A percentile compares a stretch with the other conserved stretches of the same genome.
Conservation (phyloP, 495 filamentous ascomycete species). For the Elasticomyces elasticus region DNA sequence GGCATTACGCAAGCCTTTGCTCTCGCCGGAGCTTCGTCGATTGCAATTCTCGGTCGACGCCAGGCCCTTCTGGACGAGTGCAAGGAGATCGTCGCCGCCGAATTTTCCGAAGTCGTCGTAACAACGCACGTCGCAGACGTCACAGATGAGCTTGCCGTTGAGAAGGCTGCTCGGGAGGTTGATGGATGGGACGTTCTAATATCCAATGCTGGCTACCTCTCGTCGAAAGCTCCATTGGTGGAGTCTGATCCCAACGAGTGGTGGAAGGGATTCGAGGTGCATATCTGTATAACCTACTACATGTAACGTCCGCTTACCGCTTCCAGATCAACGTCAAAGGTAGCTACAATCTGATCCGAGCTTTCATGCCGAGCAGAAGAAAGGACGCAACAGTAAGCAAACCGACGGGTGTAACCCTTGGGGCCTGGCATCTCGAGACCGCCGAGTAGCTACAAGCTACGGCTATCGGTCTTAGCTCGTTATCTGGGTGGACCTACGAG, state of each 20-base stretch:
- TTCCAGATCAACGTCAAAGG: constrained; percentile 32
- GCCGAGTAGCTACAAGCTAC: too few species aligned
- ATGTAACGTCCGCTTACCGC: neutral
- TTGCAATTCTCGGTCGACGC: constrained; percentile 26
- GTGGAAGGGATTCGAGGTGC: constrained; percentile 27
- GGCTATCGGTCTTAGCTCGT: too few species aligned
- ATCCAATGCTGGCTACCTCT: constrained; percentile 29
- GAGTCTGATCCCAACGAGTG: constrained; percentile 30
- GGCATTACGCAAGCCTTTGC: constrained; percentile 37
- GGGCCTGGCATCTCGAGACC: too few species aligned
- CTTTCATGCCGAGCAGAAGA: constrained; percentile 30
- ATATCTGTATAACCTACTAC: neutral
- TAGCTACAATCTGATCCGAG: constrained; percentile 31
- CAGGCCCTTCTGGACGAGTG: constrained; percentile 25
- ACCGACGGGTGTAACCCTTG: too few species aligned
- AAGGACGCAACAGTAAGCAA: neutral
- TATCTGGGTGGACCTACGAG: too few species aligned
- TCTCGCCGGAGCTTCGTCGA: constrained; percentile 31
- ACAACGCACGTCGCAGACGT: neutral
- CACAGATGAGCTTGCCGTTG: neutral
- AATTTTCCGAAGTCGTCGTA: neutral
- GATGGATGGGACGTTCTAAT: constrained; percentile 28
- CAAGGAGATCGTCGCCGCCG: neutral
- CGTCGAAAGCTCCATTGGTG: constrained; percentile 25
- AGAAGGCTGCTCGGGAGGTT: constrained; percentile 25